Conservation (phyloP, 163 green algal genomes). For the Chlorella variabilis region DNA sequence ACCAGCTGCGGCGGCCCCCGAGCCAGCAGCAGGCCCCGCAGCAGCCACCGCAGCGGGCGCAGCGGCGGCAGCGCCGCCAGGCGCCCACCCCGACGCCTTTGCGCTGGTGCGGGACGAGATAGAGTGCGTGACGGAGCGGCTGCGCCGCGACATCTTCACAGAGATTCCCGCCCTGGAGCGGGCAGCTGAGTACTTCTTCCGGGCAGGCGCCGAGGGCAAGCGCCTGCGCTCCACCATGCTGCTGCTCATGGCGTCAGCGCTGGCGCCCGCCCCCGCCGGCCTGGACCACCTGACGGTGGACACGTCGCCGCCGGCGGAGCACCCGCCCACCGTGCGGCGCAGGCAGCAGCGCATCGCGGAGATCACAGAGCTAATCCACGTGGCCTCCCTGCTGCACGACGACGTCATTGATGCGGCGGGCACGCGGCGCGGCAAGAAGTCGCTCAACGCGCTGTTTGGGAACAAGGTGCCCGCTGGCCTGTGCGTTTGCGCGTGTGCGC, state of each 20-base stretch:
- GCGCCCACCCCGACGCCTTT: constrained; percentile 69
- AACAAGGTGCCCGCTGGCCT: too few relatives aligned
- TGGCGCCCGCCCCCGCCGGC: constrained; percentile 61
- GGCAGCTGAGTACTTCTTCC: constrained; percentile 97
- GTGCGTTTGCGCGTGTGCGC: too few relatives aligned
- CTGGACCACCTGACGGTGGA: constrained; percentile 66
- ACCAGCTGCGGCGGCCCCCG: neutral
- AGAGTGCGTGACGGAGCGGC: constrained; percentile 80
- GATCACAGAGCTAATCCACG: constrained; percentile 97
- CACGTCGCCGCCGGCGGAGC: constrained; percentile 62
- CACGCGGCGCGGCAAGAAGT: constrained; percentile 84
- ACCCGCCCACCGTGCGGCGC: constrained; percentile 69
- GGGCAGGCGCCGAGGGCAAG: constrained; percentile 90
- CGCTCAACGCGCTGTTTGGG: constrained; percentile 82
- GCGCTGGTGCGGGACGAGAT: constrained; percentile 79
- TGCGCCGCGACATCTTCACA: constrained; percentile 77
- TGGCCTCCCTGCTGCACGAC: constrained; percentile 97
- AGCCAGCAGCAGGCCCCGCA: neutral
- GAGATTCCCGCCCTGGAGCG: constrained; percentile 83
- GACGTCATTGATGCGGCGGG: constrained; percentile 95
- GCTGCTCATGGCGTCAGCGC: constrained; percentile 88
- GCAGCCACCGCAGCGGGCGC: neutral
- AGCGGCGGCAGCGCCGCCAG: neutral
- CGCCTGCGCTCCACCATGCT: constrained; percentile 91
- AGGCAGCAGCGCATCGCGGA: constrained; percentile 92